Base-by-base conservation (phyloP, 441 rosid genomes). In the Metrosideros polymorpha region DNA sequence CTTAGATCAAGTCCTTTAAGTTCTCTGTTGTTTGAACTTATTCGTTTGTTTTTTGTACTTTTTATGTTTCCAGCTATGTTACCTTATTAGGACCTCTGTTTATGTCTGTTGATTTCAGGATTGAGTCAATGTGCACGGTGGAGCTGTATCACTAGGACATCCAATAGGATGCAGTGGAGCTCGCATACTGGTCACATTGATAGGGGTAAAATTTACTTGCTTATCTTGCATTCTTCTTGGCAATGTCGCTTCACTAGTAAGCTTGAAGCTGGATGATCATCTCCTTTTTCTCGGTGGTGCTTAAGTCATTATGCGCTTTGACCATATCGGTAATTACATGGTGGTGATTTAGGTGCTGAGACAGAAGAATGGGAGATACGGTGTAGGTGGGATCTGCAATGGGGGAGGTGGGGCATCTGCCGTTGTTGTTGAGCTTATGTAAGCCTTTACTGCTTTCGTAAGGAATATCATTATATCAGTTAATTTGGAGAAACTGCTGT, bases 371-470 rank as follows among this genome's bases (percentile, higher is more conserved):
- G 99, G 97, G 50, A 96, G 89, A 89, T 93, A 93, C 19, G 99
- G 99, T 54, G 97, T 95, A 87, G 96, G 90, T 59, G 95, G 94
- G 45, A 87, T 97, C 87, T 97, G 99, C 96, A 97, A 97, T 59
- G 99, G 99, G 77, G 99, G 99, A 85, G 99, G 99, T 61, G 99
- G 98, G 49, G 99, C 99, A 88, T 97, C 99, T 63, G 98, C 99
- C 35, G 92, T 97, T 85, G 99, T 95, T 84, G 90, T 97, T 50
- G 99, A 96, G 93, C 90, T 91, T 92, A 93, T 96, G 99, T 96
- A 95, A 95, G 95, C 87, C 85, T 87, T 88, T 77, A 86, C 59
- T 63, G 29, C 56, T 85, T 89, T 90, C 53, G 71, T 53, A 61
- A 61, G 79, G 8, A 43, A n/a, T 32, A 13, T 75, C 30, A 42